Percentiles rank a stretch among this genome's conserved stretches.
These are phyloP conservation scores for Gossypium gossypioides DNA, from an alignment of 441 rosid genomes.

Conservation along the genomic window DNA sequence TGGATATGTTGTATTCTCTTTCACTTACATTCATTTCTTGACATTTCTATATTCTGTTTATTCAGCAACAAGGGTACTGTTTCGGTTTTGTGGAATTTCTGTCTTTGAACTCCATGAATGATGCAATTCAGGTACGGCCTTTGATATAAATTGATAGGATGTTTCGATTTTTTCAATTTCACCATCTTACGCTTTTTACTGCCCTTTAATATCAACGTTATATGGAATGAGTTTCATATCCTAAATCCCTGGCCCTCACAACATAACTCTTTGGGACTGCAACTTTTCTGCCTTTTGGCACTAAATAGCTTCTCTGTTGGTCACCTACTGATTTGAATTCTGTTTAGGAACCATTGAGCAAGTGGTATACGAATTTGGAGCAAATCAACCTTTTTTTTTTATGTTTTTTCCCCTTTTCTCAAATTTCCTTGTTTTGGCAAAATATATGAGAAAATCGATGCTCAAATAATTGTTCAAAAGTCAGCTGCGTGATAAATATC, in stretches of 20 bases:
- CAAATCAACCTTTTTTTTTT: neutral
- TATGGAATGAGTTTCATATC: neutral
- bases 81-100: constrained; percentile 59
- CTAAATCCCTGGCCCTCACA: neutral
- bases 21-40: constrained; percentile 12
- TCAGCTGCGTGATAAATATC: neutral
- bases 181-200: neutral
- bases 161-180: neutral
- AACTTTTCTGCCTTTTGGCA: neutral
- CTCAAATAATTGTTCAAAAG: neutral
- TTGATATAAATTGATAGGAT: neutral
- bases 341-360: neutral
- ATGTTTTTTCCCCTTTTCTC: neutral
- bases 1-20: neutral
- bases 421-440: neutral
- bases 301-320: neutral
- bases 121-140: constrained; percentile 44
- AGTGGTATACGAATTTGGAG: neutral
- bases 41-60: constrained; percentile 9
- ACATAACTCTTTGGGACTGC: neutral
- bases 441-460: neutral
- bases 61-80: constrained; percentile 45
- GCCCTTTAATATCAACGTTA: neutral
- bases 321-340: neutral
- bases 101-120: constrained; percentile 37